Evolutionary conservation across 139 green algal species (phyloP).

Genomic region (Chlorella sp.): DNA sequence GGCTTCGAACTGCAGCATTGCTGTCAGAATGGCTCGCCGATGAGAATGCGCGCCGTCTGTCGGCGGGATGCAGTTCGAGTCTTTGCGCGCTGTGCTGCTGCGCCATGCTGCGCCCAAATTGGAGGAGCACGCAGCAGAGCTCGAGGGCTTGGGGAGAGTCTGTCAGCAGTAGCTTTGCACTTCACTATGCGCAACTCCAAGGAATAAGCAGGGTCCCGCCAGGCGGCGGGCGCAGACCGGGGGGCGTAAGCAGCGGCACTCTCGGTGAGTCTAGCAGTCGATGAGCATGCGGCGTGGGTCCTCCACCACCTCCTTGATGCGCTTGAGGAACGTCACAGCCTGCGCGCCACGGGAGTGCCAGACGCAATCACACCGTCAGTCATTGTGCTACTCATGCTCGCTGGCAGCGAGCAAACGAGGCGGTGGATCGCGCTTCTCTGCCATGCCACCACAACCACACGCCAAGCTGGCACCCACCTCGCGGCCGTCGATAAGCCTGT

Average conservation of each 20-base stretch:
- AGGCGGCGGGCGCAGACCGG: too few relatives aligned
- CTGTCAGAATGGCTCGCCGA: too few relatives aligned
- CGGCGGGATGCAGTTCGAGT: too few relatives aligned
- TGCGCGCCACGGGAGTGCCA: constrained; percentile 23
- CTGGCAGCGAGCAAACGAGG: not conserved
- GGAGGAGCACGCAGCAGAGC: too few relatives aligned
- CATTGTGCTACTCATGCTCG: not conserved
- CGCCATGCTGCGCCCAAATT: not conserved
- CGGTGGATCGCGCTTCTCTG: not conserved
- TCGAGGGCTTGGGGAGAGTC: too few relatives aligned
- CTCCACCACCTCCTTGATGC: constrained; percentile 97
- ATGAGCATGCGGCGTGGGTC: constrained; percentile 92
- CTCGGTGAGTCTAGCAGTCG: constrained; percentile 74
- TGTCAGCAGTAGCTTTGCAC: too few relatives aligned
- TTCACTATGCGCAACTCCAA: too few relatives aligned
- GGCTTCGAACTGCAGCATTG: too few relatives aligned
- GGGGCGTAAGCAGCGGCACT: too few relatives aligned
- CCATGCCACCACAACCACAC: not conserved
- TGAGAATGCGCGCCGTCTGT: too few relatives aligned
- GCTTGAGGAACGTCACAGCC: constrained; percentile 96
- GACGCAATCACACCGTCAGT: not conserved
- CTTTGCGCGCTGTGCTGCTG: not conserved
- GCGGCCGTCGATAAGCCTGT: constrained; percentile 94
- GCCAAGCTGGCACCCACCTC: constrained; percentile 29
- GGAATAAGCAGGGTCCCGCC: too few relatives aligned